Evolutionary conservation across 768 basidiomycete genomes (phyloP), one percentile per base, ranked within the genome.

Genomic region (Lactarius evosmus): DNA sequence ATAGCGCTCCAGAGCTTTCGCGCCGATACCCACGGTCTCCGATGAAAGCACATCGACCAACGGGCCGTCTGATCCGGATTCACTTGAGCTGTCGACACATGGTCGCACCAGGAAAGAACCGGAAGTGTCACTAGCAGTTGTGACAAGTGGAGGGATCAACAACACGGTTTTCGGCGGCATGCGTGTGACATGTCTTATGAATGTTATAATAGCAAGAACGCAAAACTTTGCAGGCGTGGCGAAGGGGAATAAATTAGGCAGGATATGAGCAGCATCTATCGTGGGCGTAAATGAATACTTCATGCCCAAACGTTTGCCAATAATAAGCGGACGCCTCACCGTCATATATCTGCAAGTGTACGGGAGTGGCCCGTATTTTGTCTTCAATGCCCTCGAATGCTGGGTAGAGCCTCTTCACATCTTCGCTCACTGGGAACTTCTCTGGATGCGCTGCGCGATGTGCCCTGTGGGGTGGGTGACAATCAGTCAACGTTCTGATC

Each of bases 281-380:
- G 36, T 32, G 4, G 49, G 61, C 66, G 61, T 68, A 56, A 32
- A 9, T 52, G 51, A 52, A 32, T n/a, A 32, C 51, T 7, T 29
- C 29, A 9, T 19, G 29, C 51, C 17, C 5, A 52, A 32, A 17
- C 17, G 29, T 7, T 52, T n/a, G n/a, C n/a, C n/a, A n/a, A n/a
- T n/a, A n/a, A n/a, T n/a, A 27, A 22, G 29, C 51, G 17, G 22
- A 52, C 17, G 17, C 17, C 51, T 73, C 49, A 82, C 92, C 93
- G 71, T 97, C 95, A 70, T 94, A 96, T 1, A 96, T 85, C 73
- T 97, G 95, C 9, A 97, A 77, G 76, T 97, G 95, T 16, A 96
- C 93, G 63, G 86, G 80, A 1, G 94, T 94, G 1, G 89, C 78
- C n/a, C 74, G 72, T 66, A 76, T 75, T 14, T 79, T 78, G 16